Evolutionary conservation across 2,329 filamentous ascomycete species (phyloP).

Genomic region (Aaosphaeria arxii): DNA sequence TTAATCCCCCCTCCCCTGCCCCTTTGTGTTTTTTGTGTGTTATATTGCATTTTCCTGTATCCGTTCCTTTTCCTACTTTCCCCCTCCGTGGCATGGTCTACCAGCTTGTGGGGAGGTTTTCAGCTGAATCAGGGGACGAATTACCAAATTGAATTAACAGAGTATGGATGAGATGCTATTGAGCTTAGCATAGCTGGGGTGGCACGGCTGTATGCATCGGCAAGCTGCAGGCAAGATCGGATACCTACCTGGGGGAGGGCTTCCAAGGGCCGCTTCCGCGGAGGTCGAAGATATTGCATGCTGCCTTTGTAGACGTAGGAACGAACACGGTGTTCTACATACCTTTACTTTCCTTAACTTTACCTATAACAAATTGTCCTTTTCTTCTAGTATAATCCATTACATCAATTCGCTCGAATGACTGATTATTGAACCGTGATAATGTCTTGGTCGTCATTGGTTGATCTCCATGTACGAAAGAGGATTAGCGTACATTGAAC

Average conservation of each 20-base stretch:
- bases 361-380: neutral
- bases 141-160: slow-evolving; percentile 29
- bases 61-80: slow-evolving; percentile 25
- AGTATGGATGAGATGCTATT: slow-evolving; percentile 1
- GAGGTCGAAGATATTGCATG: slow-evolving; percentile 24
- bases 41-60: slow-evolving; percentile 16
- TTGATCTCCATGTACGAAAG: neutral
- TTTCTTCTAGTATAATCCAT: neutral
- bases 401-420: no score
- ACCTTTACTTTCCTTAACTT: slow-evolving; percentile 13
- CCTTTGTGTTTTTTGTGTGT: neutral
- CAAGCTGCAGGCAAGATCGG: slow-evolving; percentile 15
- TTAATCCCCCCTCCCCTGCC: slow-evolving; percentile 27
- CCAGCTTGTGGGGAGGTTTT: slow-evolving; percentile 41
- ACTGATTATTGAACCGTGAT: no score
- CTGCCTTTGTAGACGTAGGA: slow-evolving; percentile 17
- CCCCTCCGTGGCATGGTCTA: slow-evolving; percentile 38
- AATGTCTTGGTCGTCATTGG: no score
- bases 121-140: slow-evolving; percentile 34
- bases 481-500: neutral
- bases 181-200: neutral
- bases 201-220: slow-evolving; percentile 18
- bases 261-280: slow-evolving; percentile 25
- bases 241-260: slow-evolving; percentile 1
- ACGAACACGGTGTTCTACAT: neutral